Conservation (phyloP, 2,329 filamentous ascomycete genomes). For the Nigrograna mackinnonii region DNA sequence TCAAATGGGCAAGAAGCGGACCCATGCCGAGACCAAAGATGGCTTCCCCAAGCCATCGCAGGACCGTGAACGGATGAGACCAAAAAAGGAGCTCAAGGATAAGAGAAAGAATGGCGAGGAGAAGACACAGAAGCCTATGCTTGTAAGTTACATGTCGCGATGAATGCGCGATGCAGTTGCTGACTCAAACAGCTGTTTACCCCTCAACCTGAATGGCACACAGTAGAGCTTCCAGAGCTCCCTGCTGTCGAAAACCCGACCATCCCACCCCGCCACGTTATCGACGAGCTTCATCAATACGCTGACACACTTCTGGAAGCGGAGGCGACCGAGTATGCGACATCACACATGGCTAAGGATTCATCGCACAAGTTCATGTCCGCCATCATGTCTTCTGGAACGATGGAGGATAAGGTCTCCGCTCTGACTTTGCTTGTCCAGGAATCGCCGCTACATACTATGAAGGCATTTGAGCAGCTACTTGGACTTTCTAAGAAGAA, state of each 20-base stretch:
- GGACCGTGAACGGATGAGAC: conserved; percentile 29
- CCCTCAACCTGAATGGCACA: conserved; percentile 71
- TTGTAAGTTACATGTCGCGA: conserved; percentile 25
- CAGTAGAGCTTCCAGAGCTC: conserved; percentile 59
- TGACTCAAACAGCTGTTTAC: conserved; percentile 55
- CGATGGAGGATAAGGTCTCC: conserved; percentile 94
- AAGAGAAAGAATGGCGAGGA: conserved; percentile 37
- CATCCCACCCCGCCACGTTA: conserved; percentile 53
- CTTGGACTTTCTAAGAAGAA: conserved; percentile 86
- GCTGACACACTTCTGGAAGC: conserved; percentile 75
- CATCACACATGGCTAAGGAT: conserved; percentile 72
- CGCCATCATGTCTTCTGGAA: conserved; percentile 95
- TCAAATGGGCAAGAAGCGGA: conserved; percentile 47
- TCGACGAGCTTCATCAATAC: conserved; percentile 68
- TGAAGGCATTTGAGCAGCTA: conserved; percentile 84
- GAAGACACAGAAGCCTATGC: conserved; percentile 25
- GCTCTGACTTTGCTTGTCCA: conserved; percentile 92
- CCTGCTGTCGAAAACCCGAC: conserved; percentile 49
- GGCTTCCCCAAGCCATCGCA: conserved; percentile 41
- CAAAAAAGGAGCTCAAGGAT: conserved; percentile 26
- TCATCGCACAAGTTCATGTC: conserved; percentile 96
- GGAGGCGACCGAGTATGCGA: conserved; percentile 76
- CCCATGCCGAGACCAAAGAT: conserved; percentile 45
- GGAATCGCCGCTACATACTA: conserved; percentile 93
- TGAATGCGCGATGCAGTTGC: conserved; percentile 3